Conservation (phyloP, 2,329 filamentous ascomycete species). For the Xylariales sp. region DNA sequence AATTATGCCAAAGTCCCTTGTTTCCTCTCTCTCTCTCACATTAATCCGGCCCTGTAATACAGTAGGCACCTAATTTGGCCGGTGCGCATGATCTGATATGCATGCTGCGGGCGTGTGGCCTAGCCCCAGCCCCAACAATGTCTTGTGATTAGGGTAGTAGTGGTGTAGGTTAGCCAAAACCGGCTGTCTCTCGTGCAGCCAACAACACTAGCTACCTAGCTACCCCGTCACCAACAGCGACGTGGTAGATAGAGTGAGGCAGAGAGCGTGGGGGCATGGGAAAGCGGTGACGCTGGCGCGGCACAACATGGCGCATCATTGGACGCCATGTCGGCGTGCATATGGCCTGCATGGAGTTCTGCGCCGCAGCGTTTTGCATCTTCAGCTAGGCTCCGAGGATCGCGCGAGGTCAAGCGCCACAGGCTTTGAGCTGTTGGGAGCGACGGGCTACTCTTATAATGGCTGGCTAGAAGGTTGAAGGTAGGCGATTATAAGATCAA, state of each 20-base stretch:
- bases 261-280: not conserved
- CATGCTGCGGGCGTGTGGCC: slow-evolving; percentile 7
- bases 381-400: not conserved
- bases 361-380: not conserved
- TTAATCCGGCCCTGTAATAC: not conserved
- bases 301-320: not conserved
- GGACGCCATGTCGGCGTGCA: slow-evolving; percentile 6
- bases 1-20: not conserved
- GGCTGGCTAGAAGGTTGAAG: not conserved
- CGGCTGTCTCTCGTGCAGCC: too few species aligned
- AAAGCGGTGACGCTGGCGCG: not conserved
- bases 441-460: not conserved
- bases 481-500: not conserved
- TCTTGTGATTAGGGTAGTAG: slow-evolving; percentile 5
- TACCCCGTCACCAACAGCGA: not conserved
- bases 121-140: slow-evolving; percentile 9
- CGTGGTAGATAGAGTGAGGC: not conserved
- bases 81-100: slow-evolving; percentile 3
- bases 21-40: not conserved
- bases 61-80: not conserved
- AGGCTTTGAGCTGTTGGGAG: not conserved
- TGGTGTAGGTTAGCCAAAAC: too few species aligned
- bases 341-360: not conserved
- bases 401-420: not conserved
- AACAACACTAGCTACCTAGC: too few species aligned